A percentile compares a stretch with the other conserved stretches of the same genome.
Conservation (phyloP, 352 stramenopile genomes). For the Globisporangium iwayamae region DNA sequence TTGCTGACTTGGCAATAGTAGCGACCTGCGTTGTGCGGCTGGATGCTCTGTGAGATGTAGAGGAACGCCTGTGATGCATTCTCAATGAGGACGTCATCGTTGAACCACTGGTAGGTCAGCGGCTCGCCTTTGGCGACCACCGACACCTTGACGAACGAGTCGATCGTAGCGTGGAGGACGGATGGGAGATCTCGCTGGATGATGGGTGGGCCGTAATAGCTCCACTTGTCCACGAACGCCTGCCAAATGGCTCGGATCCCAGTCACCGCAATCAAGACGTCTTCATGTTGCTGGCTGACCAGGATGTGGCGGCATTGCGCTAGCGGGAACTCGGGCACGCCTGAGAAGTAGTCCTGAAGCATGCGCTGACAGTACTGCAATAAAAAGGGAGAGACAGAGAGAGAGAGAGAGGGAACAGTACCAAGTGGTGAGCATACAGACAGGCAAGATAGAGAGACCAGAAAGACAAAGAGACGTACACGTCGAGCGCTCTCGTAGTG, state of each 20-base stretch:
- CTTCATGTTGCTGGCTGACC: constrained; percentile 1
- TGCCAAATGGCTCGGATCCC: constrained; percentile 37
- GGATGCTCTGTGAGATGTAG: constrained; percentile 48
- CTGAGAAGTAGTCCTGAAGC: constrained; percentile 49
- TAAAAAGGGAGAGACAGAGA: not conserved
- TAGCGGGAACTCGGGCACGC: constrained; percentile 63
- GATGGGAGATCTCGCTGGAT: constrained; percentile 43
- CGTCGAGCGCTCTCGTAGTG: constrained; percentile 55
- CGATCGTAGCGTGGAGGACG: constrained; percentile 30
- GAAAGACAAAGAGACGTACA: constrained; percentile 20
- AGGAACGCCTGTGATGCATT: constrained; percentile 43
- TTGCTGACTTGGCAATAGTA: constrained; percentile 68
- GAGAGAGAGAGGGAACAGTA: not conserved
- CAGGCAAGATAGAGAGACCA: too few species aligned
- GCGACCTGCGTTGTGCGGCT: constrained; percentile 47
- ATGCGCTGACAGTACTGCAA: constrained; percentile 43
- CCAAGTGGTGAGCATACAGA: not conserved
- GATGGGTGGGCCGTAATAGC: constrained; percentile 46
- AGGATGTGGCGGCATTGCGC: constrained; percentile 29
- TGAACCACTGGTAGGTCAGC: constrained; percentile 65
- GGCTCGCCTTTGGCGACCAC: constrained; percentile 64
- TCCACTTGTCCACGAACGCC: constrained; percentile 59
- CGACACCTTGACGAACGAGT: constrained; percentile 46
- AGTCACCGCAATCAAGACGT: constrained; percentile 15
- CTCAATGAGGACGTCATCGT: constrained; percentile 25